phyloP scores from a whole-genome alignment of 139 green algal genomes.

The Pseudopediastrum boryanum region DNA sequence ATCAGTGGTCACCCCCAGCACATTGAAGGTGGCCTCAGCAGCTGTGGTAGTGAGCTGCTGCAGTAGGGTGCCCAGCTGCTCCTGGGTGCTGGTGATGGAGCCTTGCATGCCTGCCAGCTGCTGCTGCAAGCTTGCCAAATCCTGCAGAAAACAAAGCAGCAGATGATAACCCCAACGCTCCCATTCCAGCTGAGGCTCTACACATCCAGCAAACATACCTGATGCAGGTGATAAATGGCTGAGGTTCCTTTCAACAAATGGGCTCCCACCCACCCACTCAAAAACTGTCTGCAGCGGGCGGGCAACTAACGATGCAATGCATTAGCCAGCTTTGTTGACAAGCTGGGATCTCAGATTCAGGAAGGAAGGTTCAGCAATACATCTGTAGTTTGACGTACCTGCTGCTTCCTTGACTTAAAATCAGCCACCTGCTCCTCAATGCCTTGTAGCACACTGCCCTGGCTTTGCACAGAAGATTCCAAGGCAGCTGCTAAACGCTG shows the following conservation, averaged over 20 bases:
- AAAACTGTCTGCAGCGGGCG: too few relatives aligned
- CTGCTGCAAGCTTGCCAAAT: constrained; percentile 30
- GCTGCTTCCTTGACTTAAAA: constrained; percentile 17
- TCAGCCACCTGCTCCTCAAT: constrained; percentile 12
- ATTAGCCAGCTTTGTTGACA: too few relatives aligned
- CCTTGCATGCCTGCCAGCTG: constrained; percentile 53
- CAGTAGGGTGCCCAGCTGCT: constrained; percentile 18
- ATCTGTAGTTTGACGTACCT: constrained; percentile 36
- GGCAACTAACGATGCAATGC: too few relatives aligned
- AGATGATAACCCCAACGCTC: neutral
- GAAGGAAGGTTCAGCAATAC: constrained; percentile 20
- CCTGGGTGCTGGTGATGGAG: constrained; percentile 33
- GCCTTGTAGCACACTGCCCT: constrained; percentile 19
- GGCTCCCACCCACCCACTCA: too few relatives aligned
- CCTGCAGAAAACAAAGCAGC: neutral
- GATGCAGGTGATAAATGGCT: too few relatives aligned
- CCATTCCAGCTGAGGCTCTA: constrained; percentile 25
- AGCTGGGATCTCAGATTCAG: too few relatives aligned
- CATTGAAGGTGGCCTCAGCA: neutral
- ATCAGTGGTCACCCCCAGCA: neutral
- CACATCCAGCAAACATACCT: too few relatives aligned
- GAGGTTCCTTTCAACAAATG: too few relatives aligned
- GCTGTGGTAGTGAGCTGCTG: constrained; percentile 2
- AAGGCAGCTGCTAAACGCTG: constrained; percentile 1
- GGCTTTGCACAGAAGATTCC: neutral